Evolutionary conservation across 768 basidiomycete genomes (phyloP).

Genomic region (Megacollybia marginata): DNA sequence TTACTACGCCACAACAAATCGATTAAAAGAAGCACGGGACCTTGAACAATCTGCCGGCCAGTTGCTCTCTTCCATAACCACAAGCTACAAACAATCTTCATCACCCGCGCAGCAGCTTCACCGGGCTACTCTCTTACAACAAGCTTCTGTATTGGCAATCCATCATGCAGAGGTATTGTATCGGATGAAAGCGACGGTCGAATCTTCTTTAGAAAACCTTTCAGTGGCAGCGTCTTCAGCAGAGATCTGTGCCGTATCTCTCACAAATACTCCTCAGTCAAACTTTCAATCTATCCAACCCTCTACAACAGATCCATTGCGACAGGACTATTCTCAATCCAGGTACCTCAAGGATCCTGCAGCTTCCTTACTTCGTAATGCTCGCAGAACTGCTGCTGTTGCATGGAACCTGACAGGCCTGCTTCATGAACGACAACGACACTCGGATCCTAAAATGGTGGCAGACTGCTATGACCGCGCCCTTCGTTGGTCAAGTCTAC

Average conservation of each 20-base stretch:
- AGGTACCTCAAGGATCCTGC: conserved; percentile 49
- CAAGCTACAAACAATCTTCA: conserved; percentile 29
- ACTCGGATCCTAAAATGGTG: conserved; percentile 30
- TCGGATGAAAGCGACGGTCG: conserved; percentile 23
- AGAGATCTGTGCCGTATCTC: not conserved
- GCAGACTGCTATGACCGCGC: conserved; percentile 64
- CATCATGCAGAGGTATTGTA: conserved; percentile 70
- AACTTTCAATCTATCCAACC: not conserved
- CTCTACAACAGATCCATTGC: conserved; percentile 20
- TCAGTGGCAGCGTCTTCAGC: not conserved
- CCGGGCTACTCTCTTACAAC: conserved; percentile 59
- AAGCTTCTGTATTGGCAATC: conserved; percentile 63
- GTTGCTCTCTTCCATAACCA: conserved; percentile 47
- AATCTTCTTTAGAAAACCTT: not conserved
- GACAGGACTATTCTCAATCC: conserved; percentile 38
- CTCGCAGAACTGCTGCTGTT: conserved; percentile 64
- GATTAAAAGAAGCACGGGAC: conserved; percentile 44
- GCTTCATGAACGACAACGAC: conserved; percentile 41
- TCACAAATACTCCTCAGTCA: not conserved
- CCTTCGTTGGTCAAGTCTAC: conserved; percentile 55
- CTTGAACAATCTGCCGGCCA: conserved; percentile 50
- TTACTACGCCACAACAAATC: conserved; percentile 53
- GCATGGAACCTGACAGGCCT: conserved; percentile 72
- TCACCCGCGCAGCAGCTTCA: conserved; percentile 59
- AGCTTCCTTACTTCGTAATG: conserved; percentile 52